Conservation (phyloP, 768 basidiomycete genomes). For the Mycena venus region DNA sequence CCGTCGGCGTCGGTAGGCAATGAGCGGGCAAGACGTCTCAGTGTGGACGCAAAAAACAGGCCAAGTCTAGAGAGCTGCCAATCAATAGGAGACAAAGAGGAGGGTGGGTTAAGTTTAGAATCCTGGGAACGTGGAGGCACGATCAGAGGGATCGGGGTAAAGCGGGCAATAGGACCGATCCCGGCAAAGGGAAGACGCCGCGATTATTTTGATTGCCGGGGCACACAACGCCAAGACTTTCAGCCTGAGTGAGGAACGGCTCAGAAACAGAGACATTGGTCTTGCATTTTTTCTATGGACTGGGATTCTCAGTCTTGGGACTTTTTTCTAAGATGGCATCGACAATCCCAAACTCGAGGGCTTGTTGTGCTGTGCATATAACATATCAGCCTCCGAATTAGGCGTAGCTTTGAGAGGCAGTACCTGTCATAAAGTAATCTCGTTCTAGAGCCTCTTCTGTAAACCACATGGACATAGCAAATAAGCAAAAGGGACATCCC, state of each 20-base stretch:
- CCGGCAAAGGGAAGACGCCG: slow-evolving; percentile 1
- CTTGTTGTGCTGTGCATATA: slow-evolving; percentile 78
- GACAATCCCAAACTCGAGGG: slow-evolving; percentile 91
- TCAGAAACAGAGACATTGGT: slow-evolving; percentile 20
- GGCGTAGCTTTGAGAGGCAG: slow-evolving; percentile 23
- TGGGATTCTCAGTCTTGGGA: slow-evolving; percentile 63
- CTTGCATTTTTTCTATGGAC: slow-evolving; percentile 17
- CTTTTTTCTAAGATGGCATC: slow-evolving; percentile 91
- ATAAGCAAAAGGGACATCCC: slow-evolving; percentile 35
- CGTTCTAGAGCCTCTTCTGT: slow-evolving; percentile 91
- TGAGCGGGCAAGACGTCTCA: neutral
- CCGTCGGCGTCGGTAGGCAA: neutral
- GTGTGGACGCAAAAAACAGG: neutral
- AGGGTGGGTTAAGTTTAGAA: neutral
- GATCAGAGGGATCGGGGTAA: slow-evolving; percentile 4
- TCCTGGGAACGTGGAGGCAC: neutral
- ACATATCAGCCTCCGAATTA: slow-evolving; percentile 36
- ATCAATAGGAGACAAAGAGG: neutral
- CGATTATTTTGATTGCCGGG: slow-evolving; percentile 17
- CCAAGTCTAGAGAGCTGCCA: neutral
- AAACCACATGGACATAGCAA: slow-evolving; percentile 34
- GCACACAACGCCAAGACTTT: neutral
- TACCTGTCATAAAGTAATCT: slow-evolving; percentile 96
- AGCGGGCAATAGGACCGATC: neutral
- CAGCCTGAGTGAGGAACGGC: slow-evolving; percentile 17